Evolutionary conservation across 768 basidiomycete species (phyloP), one percentile per base, ranked within the genome.

Genomic region (Phylloporus rhodoxanthus): DNA sequence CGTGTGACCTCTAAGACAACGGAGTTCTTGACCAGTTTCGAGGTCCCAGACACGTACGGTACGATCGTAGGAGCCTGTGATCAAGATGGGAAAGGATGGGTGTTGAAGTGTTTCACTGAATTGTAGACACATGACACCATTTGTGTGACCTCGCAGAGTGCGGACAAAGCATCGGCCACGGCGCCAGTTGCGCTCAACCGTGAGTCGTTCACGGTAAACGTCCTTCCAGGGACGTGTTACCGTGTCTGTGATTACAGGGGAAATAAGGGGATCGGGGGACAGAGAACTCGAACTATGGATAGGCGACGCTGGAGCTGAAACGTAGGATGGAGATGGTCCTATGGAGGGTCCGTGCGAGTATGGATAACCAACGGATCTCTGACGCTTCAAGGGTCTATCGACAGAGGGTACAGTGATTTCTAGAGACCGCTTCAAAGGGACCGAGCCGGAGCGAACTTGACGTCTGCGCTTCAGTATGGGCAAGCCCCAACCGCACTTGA

Each of bases 111-210:
- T 83, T 66, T 96, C 95, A 64, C 77, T 84, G 65, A 93, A 94
- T 63, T 99, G 96, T 4, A 99, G 78, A 66, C 95, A 98, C 88
- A 97, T 94, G 60, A 99, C 82, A 53, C 93, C 91, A 60, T 98
- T 91, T 7, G 90, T 86, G 69, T 99, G 96, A 6, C 96, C 96
- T 58, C 87, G 84, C 48, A 98, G 75, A 0, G 85, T 89, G 41
- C 86, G 86, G 32, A 87, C 85, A 5, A 78, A 84, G 68, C 85
- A 95, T 28, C 91, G 82, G 9, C 95, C 95, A 39, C 91, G 84
- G 17, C 95, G 81, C 96, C 96, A 99, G 67, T 99, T 99, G 42
- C 93, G 82, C 69, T 97, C 96, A 38, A 99, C 81, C 17, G 85
- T 84, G 67, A 98, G 82, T n/a, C 96, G 85, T 66, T 99, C 96